Conservation (phyloP, 345 rosid genomes). For the Abelmoschus esculentus region DNA sequence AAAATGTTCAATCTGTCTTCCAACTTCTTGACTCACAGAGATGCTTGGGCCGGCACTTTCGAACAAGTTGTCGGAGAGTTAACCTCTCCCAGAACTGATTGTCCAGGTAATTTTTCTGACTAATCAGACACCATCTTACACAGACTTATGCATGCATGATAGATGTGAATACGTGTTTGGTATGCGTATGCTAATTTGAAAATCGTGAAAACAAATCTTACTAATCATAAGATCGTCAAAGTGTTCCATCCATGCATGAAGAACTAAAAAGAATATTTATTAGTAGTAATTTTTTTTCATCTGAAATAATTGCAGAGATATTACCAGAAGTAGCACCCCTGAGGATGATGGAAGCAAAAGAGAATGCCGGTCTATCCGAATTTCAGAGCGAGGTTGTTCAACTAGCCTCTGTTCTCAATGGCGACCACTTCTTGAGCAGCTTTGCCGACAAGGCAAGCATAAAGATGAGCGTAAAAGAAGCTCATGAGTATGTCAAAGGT, state of each 20-base stretch:
- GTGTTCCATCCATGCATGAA: too few relatives aligned
- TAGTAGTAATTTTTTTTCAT: too few relatives aligned
- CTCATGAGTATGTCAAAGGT: slow-evolving; percentile 66
- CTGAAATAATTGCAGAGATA: slow-evolving; percentile 24
- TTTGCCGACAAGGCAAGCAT: slow-evolving; percentile 62
- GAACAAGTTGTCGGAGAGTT: slow-evolving; percentile 62
- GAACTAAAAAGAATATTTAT: too few relatives aligned
- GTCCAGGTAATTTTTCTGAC: slow-evolving; percentile 43
- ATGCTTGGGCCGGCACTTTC: slow-evolving; percentile 96
- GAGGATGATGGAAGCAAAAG: slow-evolving; percentile 66
- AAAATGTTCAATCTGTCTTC: slow-evolving; percentile 80
- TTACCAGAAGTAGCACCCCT: slow-evolving; percentile 63
- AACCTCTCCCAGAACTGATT: slow-evolving; percentile 83
- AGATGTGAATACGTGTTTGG: too few relatives aligned
- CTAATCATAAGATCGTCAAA: too few relatives aligned
- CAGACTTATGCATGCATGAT: too few relatives aligned
- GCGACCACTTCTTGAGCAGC: slow-evolving; percentile 83
- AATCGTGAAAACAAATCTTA: too few relatives aligned
- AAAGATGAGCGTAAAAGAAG: slow-evolving; percentile 80
- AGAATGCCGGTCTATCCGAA: slow-evolving; percentile 50
- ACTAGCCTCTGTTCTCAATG: slow-evolving; percentile 82
- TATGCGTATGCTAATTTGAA: slow-evolving; percentile 5
- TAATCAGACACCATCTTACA: too few relatives aligned
- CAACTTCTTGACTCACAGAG: slow-evolving; percentile 86
- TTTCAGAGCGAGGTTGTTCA: slow-evolving; percentile 92